These are phyloP conservation scores for Dictyophora rubrovolvata DNA, from an alignment of 768 basidiomycete species.

Conservation along the genomic window DNA sequence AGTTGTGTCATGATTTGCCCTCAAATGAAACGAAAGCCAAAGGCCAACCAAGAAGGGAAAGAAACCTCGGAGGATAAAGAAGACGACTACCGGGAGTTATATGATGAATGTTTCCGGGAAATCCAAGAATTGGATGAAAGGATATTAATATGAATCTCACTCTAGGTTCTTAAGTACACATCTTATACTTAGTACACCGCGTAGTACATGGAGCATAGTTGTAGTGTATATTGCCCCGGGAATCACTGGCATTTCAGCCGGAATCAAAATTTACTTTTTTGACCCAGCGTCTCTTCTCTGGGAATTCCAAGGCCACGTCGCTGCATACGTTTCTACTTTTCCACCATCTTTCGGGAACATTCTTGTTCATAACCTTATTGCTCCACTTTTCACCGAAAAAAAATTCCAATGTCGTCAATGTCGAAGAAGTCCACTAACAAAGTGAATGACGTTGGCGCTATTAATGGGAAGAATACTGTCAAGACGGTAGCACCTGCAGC, in stretches of 20 bases:
- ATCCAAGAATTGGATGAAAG: slow-evolving; percentile 71
- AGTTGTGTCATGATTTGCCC: slow-evolving; percentile 96
- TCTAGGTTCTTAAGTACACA: too few species aligned
- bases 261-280: neutral
- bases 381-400: neutral
- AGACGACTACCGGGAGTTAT: slow-evolving; percentile 78
- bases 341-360: neutral
- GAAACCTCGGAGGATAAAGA: slow-evolving; percentile 55
- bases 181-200: neutral
- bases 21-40: slow-evolving; percentile 60
- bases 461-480: slow-evolving; percentile 8
- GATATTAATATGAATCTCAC: slow-evolving; percentile 45
- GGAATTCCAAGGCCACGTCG: neutral
- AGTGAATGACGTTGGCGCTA: slow-evolving; percentile 1
- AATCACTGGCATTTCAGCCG: slow-evolving; percentile 9
- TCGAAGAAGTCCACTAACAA: slow-evolving; percentile 12
- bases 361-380: neutral
- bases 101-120: slow-evolving; percentile 79
- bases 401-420: slow-evolving; percentile 19
- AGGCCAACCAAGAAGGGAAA: slow-evolving; percentile 37
- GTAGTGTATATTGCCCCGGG: neutral
- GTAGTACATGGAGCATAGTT: neutral
- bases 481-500: slow-evolving; percentile 31
- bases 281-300: neutral
- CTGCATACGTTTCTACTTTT: neutral